phyloP scores from a whole-genome alignment of 805 yeast species.

The Alloascoidea hylecoeti region DNA sequence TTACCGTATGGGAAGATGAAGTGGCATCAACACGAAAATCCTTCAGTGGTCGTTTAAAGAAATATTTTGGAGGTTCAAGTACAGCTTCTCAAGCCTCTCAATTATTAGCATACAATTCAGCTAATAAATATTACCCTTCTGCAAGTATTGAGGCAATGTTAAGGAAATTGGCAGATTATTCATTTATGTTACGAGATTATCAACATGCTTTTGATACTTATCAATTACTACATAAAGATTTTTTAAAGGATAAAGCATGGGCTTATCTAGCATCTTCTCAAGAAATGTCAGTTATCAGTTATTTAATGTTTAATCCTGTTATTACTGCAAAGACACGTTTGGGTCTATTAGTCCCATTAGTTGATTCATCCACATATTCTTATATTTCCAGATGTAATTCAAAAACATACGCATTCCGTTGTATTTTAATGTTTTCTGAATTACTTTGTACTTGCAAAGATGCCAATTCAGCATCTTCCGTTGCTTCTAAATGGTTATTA shows the following conservation, averaged over 20 bases:
- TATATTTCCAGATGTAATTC: slow-evolving; percentile 58
- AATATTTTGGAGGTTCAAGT: slow-evolving; percentile 28
- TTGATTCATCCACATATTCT: slow-evolving; percentile 65
- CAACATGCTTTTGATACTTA: slow-evolving; percentile 72
- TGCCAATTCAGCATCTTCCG: slow-evolving; percentile 26
- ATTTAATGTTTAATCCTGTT: slow-evolving; percentile 36
- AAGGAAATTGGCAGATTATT: slow-evolving; percentile 84
- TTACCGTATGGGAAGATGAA: slow-evolving; percentile 78
- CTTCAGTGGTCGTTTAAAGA: slow-evolving; percentile 52
- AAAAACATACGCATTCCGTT: slow-evolving; percentile 56
- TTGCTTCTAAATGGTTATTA: slow-evolving; percentile 30
- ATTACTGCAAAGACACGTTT: slow-evolving; percentile 29
- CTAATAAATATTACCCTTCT: slow-evolving; percentile 44
- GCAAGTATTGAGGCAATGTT: slow-evolving; percentile 58
- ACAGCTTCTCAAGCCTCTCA: slow-evolving; percentile 11
- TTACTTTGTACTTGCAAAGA: slow-evolving; percentile 32
- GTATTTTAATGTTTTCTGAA: slow-evolving; percentile 56
- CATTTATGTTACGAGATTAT: slow-evolving; percentile 82
- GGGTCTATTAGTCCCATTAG: slow-evolving; percentile 40
- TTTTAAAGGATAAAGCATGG: slow-evolving; percentile 69
- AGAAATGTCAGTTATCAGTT: slow-evolving; percentile 71
- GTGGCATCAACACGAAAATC: slow-evolving; percentile 66
- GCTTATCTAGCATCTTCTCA: slow-evolving; percentile 69
- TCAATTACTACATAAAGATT: slow-evolving; percentile 70
- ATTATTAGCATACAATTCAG: slow-evolving; percentile 32